A percentile compares a stretch with the other conserved stretches of the same genome.
These are phyloP conservation scores for Eucalyptus erythrocorys DNA, from an alignment of 345 rosid species.

Conservation along the genomic window DNA sequence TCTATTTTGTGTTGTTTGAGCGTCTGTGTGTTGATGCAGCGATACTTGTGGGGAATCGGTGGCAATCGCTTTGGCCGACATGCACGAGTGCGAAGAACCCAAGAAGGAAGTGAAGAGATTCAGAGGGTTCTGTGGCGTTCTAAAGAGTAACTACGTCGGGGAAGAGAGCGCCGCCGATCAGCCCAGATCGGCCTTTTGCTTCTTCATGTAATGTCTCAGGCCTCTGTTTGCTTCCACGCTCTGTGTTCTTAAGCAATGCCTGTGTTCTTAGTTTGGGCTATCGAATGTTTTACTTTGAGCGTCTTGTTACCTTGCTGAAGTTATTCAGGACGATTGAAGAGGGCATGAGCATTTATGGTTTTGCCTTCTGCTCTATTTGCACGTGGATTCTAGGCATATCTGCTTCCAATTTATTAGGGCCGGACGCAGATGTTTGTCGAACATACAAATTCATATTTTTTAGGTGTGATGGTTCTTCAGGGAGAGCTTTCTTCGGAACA, in stretches of 20 bases:
- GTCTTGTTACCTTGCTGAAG: neutral
- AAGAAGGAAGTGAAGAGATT: constrained; percentile 51
- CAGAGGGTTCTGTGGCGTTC: constrained; percentile 24
- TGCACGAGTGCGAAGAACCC: constrained; percentile 51
- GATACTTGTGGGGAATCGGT: constrained; percentile 37
- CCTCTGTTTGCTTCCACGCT: neutral
- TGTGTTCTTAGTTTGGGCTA: neutral
- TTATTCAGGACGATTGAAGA: neutral
- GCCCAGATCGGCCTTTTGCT: constrained; percentile 63
- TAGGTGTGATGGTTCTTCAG: constrained; percentile 6
- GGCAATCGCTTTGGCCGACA: constrained; percentile 57
- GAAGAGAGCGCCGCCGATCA: constrained; percentile 18
- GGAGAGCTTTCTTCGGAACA: constrained; percentile 27
- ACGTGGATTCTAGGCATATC: neutral
- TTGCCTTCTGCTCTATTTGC: neutral
- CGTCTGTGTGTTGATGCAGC: constrained; percentile 13
- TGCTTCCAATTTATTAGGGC: neutral
- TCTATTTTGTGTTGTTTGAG: neutral
- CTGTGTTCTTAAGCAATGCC: neutral
- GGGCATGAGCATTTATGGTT: neutral
- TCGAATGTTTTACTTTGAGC: neutral
- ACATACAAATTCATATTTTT: neutral
- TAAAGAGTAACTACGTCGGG: neutral
- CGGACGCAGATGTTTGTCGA: neutral
- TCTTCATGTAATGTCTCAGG: constrained; percentile 46